Base-by-base conservation (phyloP, 78 protist species). In the Polysphondylium violaceum region DNA sequence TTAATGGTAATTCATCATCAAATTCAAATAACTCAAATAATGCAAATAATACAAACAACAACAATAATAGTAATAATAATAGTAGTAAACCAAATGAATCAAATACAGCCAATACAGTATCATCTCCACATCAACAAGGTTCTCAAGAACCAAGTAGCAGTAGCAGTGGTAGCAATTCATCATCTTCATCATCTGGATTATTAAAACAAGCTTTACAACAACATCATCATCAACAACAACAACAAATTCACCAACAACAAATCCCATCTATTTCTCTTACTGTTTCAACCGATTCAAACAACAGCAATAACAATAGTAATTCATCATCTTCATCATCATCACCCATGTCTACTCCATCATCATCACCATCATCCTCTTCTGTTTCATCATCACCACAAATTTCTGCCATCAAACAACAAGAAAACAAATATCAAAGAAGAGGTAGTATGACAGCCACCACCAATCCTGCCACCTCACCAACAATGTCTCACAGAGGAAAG, bases 171-270 rank as follows among this genome's bases (percentile, higher is more conserved):
- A 41, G 25, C 25, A 63, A 33, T 31, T 36, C n/a, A n/a, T n/a
- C n/a, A 61, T 40, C 69, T 31, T 17, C 68, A 51, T 83, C 90
- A n/a, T 76, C 67, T 29, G 90, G 90, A 17, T 69, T 83, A 69
- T 41, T 83, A 14, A 83, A 83, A 55, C 90, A 83, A 33, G 90
- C 90, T 43, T 69, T 83, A 55, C 90, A 83, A 83, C 90, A 83
- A 68, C 89, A 79, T 67, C 89, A 79, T 55, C 76, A 67, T 38
- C 89, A 79, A 36, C 56, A 36, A 59, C 86, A 75, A 25, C 73
- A 55, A 36, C 87, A 77, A 64, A 21, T 31, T 29, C 36, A 77
- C 11, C 68, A 58, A 43, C 74, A 44, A 44, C 41, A 41, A 43
- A 9, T 29, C 36, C 36, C 68, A 67, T 29, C 72, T 3, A 8